A percentile compares a stretch with the other conserved stretches of the same genome.
Evolutionary conservation across 169 alveolate genomes (phyloP).

Genomic region (Cryptosporidium viatorum): DNA sequence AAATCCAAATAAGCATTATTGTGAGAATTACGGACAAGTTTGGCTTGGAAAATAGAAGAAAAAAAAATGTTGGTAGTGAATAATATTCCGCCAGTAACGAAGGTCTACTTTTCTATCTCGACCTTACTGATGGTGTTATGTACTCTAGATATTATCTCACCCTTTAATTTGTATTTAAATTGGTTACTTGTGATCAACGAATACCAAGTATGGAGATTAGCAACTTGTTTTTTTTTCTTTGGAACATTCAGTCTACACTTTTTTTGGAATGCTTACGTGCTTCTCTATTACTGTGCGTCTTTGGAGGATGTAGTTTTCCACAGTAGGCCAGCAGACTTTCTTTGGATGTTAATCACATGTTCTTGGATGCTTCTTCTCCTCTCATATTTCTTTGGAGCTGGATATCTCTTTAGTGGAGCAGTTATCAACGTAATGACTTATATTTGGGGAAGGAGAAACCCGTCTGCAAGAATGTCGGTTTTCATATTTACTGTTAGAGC

Average conservation of each 20-base stretch:
- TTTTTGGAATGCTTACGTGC: constrained; percentile 92
- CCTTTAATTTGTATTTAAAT: constrained; percentile 85
- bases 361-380: constrained; percentile 79
- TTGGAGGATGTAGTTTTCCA: constrained; percentile 78
- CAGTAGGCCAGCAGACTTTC: constrained; percentile 87
- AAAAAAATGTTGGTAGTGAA: constrained; percentile 21
- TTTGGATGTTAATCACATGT: constrained; percentile 86
- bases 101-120: constrained; percentile 84
- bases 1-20: constrained; percentile 34
- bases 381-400: constrained; percentile 82
- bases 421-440: constrained; percentile 92
- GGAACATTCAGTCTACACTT: constrained; percentile 91
- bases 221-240: constrained; percentile 91
- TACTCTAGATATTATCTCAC: constrained; percentile 86
- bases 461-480: constrained; percentile 86
- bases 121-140: constrained; percentile 84
- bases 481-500: constrained; percentile 90
- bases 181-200: constrained; percentile 85
- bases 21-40: constrained; percentile 60
- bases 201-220: constrained; percentile 88
- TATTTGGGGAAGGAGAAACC: constrained; percentile 92
- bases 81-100: constrained; percentile 85
- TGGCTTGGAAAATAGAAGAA: constrained; percentile 3
- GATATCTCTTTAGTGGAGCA: constrained; percentile 90
- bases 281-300: constrained; percentile 82